Evolutionary conservation across 768 basidiomycete species (phyloP), one percentile per base, ranked within the genome.

Genomic region (Mrakia hoshinonis): DNA sequence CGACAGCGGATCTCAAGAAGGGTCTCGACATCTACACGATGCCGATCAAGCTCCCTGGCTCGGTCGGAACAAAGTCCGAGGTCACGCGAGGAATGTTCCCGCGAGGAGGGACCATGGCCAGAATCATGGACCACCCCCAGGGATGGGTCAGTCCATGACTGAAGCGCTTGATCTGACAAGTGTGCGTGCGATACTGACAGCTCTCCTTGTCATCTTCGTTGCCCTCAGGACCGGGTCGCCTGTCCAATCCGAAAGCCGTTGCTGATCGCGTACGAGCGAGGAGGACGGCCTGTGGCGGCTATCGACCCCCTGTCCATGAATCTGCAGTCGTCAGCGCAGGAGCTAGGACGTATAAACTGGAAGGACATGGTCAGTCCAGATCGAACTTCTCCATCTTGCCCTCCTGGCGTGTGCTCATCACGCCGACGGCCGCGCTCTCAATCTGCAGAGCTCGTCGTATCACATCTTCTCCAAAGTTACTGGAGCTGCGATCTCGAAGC

Each of bases 231-330:
- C 58, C 54, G 54, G 4, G 43, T 68, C 20, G 67, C 67, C 6
- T 68, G 29, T 39, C 67, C 67, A 22, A 68, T 60, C 18, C 54
- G 51, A 12, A 68, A 68, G 29, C 67, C 67, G 3, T 20, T 68
- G 0, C 29, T 68, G n/a, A 61, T 68, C 26, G 67, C 67, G 1
- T 68, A 68, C 67, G 67, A 68, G 11, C 1, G 18, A 31, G 52
- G n/a, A 29, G 43, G 36, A 34, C 24, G 29, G 6, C 54, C 67
- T 5, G n/a, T 68, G 24, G 52, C 67, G 2, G 67, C 67, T 20
- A 60, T 68, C 24, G 67, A 68, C 11, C 43, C 58, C 4, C 18
- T 43, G 0, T 39, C 67, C 1, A 55, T 68, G 54, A 46, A 15
- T 12, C n/a, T 68, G 20, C 67, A 46, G 43, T n/a, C 38, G 3